Percentiles rank a stretch among this genome's conserved stretches.
Conservation (phyloP, 768 basidiomycete genomes). For the Pleurotus ostreatus region DNA sequence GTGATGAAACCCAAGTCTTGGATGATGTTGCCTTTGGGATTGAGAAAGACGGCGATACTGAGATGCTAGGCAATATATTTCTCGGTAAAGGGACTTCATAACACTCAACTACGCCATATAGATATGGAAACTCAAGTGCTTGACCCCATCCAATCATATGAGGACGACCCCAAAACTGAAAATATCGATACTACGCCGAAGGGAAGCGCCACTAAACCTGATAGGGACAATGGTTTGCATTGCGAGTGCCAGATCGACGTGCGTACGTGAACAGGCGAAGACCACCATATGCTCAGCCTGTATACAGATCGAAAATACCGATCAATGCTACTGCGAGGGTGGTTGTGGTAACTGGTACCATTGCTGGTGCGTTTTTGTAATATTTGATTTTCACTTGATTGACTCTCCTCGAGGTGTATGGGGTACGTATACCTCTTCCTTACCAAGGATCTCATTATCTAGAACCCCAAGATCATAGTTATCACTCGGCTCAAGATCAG, state of each 20-base stretch:
- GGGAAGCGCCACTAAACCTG: slow-evolving; percentile 6
- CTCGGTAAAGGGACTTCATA: too few species aligned
- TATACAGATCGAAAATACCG: slow-evolving; percentile 48
- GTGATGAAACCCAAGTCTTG: slow-evolving; percentile 9
- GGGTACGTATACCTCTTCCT: slow-evolving; percentile 21
- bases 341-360: slow-evolving; percentile 76
- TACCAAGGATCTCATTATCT: neutral
- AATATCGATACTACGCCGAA: slow-evolving; percentile 7
- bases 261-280: slow-evolving; percentile 13
- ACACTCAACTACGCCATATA: slow-evolving; percentile 10
- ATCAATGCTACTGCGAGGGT: slow-evolving; percentile 61
- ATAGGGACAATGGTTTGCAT: slow-evolving; percentile 32
- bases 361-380: slow-evolving; percentile 49
- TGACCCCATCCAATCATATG: slow-evolving; percentile 12
- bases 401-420: slow-evolving; percentile 27
- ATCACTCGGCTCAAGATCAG: slow-evolving; percentile 53
- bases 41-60: slow-evolving; percentile 28
- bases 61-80: slow-evolving; percentile 40
- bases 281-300: neutral
- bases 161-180: slow-evolving; percentile 12
- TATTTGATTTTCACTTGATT: too few species aligned
- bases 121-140: slow-evolving; percentile 39
- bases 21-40: slow-evolving; percentile 10
- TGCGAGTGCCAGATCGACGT: slow-evolving; percentile 71
- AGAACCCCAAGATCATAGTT: slow-evolving; percentile 33